Percentiles rank a stretch among this genome's conserved stretches.
Evolutionary conservation across 495 filamentous ascomycete genomes (phyloP).

Genomic region (Talaromyces stipitatus): DNA sequence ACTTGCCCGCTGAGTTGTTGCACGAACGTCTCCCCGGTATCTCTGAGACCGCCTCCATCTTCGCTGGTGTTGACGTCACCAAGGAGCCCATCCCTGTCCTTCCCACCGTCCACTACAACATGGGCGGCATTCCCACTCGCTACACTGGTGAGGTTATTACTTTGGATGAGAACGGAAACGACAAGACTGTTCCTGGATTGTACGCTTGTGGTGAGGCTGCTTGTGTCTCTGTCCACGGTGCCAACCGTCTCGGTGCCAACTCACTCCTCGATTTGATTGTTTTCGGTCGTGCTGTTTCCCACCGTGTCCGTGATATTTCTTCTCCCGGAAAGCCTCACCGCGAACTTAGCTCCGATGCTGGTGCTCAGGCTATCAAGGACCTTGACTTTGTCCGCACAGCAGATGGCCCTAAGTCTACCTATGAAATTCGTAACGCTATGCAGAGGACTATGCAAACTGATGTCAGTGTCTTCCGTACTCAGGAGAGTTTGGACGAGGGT

Average conservation of each 20-base stretch:
- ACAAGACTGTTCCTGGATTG: slow-evolving; percentile 89
- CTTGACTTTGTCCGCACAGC: slow-evolving; percentile 81
- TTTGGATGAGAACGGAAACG: slow-evolving; percentile 71
- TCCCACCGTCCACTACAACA: slow-evolving; percentile 98
- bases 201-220: slow-evolving; percentile 96
- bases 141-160: slow-evolving; percentile 95
- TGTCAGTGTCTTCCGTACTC: slow-evolving; percentile 93
- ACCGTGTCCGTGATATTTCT: slow-evolving; percentile 89
- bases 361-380: slow-evolving; percentile 74
- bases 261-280: slow-evolving; percentile 95
- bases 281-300: slow-evolving; percentile 92
- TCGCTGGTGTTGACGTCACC: slow-evolving; percentile 90
- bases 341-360: slow-evolving; percentile 72
- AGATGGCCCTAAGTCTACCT: slow-evolving; percentile 74
- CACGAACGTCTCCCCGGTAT: slow-evolving; percentile 97
- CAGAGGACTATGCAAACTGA: slow-evolving; percentile 98
- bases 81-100: slow-evolving; percentile 96
- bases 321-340: slow-evolving; percentile 68
- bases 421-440: slow-evolving; percentile 85
- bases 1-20: slow-evolving; percentile 82
- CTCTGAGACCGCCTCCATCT: slow-evolving; percentile 94
- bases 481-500: slow-evolving; percentile 82
- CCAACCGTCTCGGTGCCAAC: slow-evolving; percentile 96
- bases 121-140: slow-evolving; percentile 96
- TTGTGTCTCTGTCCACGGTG: slow-evolving; percentile 94